Evolutionary conservation across 495 filamentous ascomycete genomes (phyloP).

Genomic region (Neurospora discreta): DNA sequence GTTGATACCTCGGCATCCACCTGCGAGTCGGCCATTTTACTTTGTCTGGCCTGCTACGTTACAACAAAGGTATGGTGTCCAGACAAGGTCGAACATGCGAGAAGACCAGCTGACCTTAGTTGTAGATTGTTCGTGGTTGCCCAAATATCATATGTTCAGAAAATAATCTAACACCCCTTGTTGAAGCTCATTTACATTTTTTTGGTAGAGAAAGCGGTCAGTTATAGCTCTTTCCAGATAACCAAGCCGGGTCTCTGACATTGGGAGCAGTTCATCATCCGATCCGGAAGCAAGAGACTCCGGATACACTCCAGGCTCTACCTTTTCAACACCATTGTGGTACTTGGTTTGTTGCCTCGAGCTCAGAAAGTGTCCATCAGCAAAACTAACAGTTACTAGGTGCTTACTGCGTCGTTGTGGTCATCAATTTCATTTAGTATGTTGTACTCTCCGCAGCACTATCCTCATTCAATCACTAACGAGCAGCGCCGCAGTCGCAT

Average conservation of each 20-base stretch:
- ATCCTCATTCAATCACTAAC: neutral
- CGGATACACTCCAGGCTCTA: slow-evolving; percentile 39
- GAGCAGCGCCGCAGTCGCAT: slow-evolving; percentile 25
- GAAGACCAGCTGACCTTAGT: neutral
- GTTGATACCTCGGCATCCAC: slow-evolving; percentile 28
- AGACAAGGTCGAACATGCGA: neutral
- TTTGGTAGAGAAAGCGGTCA: slow-evolving; percentile 42
- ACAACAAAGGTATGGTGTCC: slow-evolving; percentile 36
- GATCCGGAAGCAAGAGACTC: slow-evolving; percentile 25
- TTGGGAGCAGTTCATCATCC: slow-evolving; percentile 34
- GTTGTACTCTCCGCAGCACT: neutral
- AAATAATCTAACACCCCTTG: slow-evolving; percentile 1
- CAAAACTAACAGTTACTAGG: slow-evolving; percentile 19
- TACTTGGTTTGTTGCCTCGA: slow-evolving; percentile 28
- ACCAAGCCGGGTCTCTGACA: neutral
- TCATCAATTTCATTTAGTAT: slow-evolving; percentile 41
- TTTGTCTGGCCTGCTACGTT: slow-evolving; percentile 41
- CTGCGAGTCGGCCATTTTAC: slow-evolving; percentile 38
- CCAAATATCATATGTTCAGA: neutral
- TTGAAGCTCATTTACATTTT: slow-evolving; percentile 41
- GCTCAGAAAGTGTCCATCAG: neutral
- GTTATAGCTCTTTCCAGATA: neutral
- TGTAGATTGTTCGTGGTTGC: slow-evolving; percentile 28
- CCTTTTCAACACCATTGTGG: slow-evolving; percentile 41
- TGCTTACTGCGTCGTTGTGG: slow-evolving; percentile 33